Base-by-base conservation (phyloP, 306 rosid species). In the Cicer arietinum region DNA sequence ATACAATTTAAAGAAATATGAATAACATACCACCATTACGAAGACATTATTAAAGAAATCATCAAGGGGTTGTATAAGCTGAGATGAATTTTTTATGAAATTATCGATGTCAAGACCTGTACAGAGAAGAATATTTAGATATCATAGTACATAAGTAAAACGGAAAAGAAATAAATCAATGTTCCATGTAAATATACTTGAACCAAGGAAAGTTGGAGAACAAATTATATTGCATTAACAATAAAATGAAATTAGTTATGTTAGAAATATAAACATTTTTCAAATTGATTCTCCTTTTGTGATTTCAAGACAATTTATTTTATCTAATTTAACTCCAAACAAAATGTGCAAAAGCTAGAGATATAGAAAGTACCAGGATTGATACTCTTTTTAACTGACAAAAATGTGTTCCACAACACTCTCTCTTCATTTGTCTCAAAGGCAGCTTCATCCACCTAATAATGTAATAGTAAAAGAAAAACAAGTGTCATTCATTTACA, bases 21-120 rank as follows among this genome's bases (percentile, higher is more conserved):
- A 76, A 12, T 53, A 77, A 83, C 98, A 9, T 91, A 94, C 98
- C 98, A 90, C 97, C 98, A 91, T 94, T 63, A 91, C 98, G 8
- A 90, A 94, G 72, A 94, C 98, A 72, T 76, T 79, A 39, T 86
- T 81, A 25, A 94, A 94, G 92, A 91, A 94, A 82, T 94, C 87
- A 13, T 94, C 97, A 30, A 94, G 97, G 18, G 98, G 98, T 77
- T 90, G 85, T 46, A 91, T 75, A n/a, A 94, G 88, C 62, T 91
- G 81, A 18, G 89, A 86, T 52, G 98, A 94, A 83, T 86, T 83
- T 69, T 87, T 85, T 37, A 90, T 61, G 74, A 94, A 94, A 54
- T 77, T 88, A 51, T 87, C 89, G 0, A 91, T 82, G 76, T 87
- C 96, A 10, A 90, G 84, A 69, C 90, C 97, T 94, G 84, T 30